Conservation (phyloP, 108 stramenopile genomes). For the Pseudonitzschia delicatissima region DNA sequence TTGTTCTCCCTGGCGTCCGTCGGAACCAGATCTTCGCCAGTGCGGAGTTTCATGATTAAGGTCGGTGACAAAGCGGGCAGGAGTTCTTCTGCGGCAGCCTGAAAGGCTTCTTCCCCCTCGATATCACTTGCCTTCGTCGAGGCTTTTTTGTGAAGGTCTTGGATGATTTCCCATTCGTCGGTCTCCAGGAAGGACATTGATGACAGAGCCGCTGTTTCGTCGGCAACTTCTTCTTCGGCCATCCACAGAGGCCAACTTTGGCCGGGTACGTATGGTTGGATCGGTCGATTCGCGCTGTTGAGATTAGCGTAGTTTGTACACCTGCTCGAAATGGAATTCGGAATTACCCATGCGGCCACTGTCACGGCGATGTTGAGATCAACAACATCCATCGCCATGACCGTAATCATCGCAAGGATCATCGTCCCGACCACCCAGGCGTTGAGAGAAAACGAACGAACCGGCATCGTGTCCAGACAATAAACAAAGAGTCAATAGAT, state of each 20-base stretch:
- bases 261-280: not conserved
- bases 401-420: too few relatives aligned
- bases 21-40: not conserved
- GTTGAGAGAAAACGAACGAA: too few relatives aligned
- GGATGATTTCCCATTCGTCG: constrained; percentile 25
- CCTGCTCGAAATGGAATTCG: too few relatives aligned
- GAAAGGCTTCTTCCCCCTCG: constrained; percentile 12
- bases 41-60: constrained; percentile 42
- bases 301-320: too few relatives aligned
- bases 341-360: too few relatives aligned
- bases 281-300: not conserved
- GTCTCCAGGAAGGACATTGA: constrained; percentile 20
- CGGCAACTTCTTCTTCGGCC: not conserved
- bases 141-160: constrained; percentile 11
- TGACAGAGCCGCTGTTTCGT: not conserved
- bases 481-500: too few relatives aligned
- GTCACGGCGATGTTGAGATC: too few relatives aligned
- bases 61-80: constrained; percentile 35
- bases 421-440: too few relatives aligned
- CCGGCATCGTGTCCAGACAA: too few relatives aligned
- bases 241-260: not conserved
- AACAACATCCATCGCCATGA: too few relatives aligned
- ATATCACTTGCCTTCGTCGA: not conserved
- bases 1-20: not conserved
- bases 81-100: constrained; percentile 20